These are phyloP conservation scores for Drechmeria coniospora DNA, from an alignment of 2,329 filamentous ascomycete genomes.

Conservation along the genomic window DNA sequence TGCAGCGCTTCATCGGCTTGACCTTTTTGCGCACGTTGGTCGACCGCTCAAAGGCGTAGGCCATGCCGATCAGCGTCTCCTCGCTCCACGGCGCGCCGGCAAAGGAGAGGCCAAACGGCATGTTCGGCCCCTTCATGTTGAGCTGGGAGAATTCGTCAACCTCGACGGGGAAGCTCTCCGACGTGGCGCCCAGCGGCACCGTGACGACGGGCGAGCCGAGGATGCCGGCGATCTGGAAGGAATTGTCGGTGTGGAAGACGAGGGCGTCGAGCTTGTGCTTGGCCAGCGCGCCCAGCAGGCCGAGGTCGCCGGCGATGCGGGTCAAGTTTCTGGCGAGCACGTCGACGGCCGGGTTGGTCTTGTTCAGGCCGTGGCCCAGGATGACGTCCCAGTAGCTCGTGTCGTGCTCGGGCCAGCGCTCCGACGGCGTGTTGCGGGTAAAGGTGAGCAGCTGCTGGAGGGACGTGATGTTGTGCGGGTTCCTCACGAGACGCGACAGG, in stretches of 20 bases:
- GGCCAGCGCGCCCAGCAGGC: slow-evolving; percentile 41
- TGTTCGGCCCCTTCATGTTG: slow-evolving; percentile 34
- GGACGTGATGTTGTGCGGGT: slow-evolving; percentile 38
- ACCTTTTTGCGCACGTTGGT: slow-evolving; percentile 18
- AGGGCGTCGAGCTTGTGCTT: slow-evolving; percentile 44
- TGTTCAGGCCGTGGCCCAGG: slow-evolving; percentile 35
- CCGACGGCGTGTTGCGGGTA: slow-evolving; percentile 33
- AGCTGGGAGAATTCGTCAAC: slow-evolving; percentile 32
- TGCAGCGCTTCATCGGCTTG: slow-evolving; percentile 11
- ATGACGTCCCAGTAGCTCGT: slow-evolving; percentile 39
- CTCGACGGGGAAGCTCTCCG: slow-evolving; percentile 28
- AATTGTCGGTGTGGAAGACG: slow-evolving; percentile 38
- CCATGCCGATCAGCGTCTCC: slow-evolving; percentile 44
- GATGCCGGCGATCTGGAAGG: slow-evolving; percentile 33
- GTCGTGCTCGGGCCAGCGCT: slow-evolving; percentile 42
- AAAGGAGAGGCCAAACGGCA: slow-evolving; percentile 48
- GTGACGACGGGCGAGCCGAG: slow-evolving; percentile 46
- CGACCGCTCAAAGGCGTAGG: slow-evolving; percentile 53
- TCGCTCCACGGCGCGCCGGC: slow-evolving; percentile 46
- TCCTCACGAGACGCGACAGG: slow-evolving; percentile 35
- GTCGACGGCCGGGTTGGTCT: slow-evolving; percentile 42
- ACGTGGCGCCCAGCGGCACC: slow-evolving; percentile 46
- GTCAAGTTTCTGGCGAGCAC: slow-evolving; percentile 35
- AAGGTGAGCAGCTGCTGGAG: slow-evolving; percentile 37
- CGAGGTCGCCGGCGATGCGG: slow-evolving; percentile 37